Conservation (phyloP, 768 basidiomycete genomes). For the Rhodotorula taiwanensis region DNA sequence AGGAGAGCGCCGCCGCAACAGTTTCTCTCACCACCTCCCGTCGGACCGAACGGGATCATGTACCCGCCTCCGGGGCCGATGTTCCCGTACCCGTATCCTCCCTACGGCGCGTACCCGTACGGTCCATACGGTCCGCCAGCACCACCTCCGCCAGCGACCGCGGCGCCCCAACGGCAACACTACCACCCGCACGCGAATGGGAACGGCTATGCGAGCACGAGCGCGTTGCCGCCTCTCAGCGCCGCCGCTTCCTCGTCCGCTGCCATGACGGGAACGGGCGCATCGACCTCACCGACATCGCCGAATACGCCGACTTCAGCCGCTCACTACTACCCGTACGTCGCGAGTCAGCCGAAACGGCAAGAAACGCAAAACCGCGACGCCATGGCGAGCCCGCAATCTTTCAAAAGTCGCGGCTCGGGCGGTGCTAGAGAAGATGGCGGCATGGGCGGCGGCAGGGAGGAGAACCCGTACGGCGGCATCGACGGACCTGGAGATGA, state of each 20-base stretch:
- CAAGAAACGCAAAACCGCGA: not conserved
- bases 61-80: not conserved
- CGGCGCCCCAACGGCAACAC: not conserved
- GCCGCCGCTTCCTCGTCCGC: not conserved
- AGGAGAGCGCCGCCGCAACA: not conserved
- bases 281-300: slow-evolving; percentile 15
- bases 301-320: slow-evolving; percentile 18
- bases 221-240: not conserved
- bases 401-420: slow-evolving; percentile 12
- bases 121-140: not conserved
- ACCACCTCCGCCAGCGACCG: slow-evolving; percentile 1
- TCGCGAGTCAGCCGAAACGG: slow-evolving; percentile 8
- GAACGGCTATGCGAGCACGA: not conserved
- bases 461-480: not conserved
- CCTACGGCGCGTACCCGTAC: not conserved
- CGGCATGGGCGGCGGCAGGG: not conserved
- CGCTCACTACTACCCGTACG: slow-evolving; percentile 31
- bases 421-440: not conserved
- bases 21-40: not conserved
- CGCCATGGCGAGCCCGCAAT: slow-evolving; percentile 25
- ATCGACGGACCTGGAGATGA: not conserved
- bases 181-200: not conserved
- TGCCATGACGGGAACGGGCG: not conserved
- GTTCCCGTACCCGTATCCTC: slow-evolving; percentile 1
- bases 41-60: not conserved